Base-by-base conservation (phyloP, 192 early-diverging fungal species). In the Mortierella claussenii region DNA sequence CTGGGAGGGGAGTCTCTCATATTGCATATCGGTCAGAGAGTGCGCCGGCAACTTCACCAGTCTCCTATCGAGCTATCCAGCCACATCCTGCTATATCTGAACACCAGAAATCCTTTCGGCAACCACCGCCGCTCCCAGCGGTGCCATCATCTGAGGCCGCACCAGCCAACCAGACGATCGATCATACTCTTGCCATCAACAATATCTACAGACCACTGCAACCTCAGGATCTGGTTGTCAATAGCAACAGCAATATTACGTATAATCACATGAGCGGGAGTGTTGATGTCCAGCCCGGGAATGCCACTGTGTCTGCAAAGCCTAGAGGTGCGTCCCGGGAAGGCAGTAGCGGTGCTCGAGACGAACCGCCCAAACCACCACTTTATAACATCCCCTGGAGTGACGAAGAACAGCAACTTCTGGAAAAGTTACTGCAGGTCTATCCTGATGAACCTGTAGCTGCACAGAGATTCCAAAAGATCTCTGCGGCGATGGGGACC, bases 361-460 rank as follows among this genome's bases (percentile, higher is more conserved):
- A 70, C 50, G 65, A 67, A 4, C 64, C 81, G 15, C 67, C 81
- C 13, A 86, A 89, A 60, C 84, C 82, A 30, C 61, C 78, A 7
- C 85, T 82, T 51, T 85, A 85, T 64, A 93, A 93, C 67, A 49
- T 84, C 47, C 89, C 91, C 2, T 93, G 89, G 91, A 79, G 83
- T 10, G 89, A 93, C 57, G 88, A 88, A 36, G 91, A 91, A 48
- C 91, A 86, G 40, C 79, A 76, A 21, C 62, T 90, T 56, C 85
- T 89, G 64, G 76, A 87, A 47, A 49, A 34, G n/a, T 73, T 93
- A 42, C 66, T 93, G 21, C 69, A 84, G 21, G 81, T 80, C 37
- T 93, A 83, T 56, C 91, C 90, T 10, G 89, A 91, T 61, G 91
- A 93, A 32, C 86, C 89, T 40, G 83, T 91, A 27, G 88, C 87